Base-by-base conservation (phyloP, 2,329 filamentous ascomycete species). In the Xylaria digitata region DNA sequence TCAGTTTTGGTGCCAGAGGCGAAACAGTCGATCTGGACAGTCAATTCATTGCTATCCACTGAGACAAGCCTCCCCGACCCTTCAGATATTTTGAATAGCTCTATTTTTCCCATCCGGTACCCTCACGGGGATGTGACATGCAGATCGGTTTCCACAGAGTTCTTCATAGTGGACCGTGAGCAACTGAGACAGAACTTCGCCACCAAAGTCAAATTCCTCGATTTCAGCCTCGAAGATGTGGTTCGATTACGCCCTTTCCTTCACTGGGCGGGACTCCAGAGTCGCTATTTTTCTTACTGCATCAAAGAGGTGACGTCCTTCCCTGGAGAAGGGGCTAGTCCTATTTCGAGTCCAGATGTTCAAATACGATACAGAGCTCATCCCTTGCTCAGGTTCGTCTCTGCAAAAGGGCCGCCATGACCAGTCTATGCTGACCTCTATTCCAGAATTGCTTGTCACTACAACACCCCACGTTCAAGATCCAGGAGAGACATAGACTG, bases 91-190 rank as follows among this genome's bases (percentile, higher is more conserved):
- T 15, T 64, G 34, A 30, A 64, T 1, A 43, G 45, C 37, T 59
- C 45, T 23, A 69, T 78, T 5, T 69, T 79, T n/a, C 77, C 77
- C 3, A 58, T 78, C 46, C 63, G 66, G 26, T 57, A 72, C 15
- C 61, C 70, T 17, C 30, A 54, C 56, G 70, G 73, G 1, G 17
- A 26, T 1, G 62, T 75, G 21, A 61, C 1, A 2, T 58, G 71
- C n/a, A 30, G 43, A 13, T 45, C 71, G 2, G 48, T 26, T 7
- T 7, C 19, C 0, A 63, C 52, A 0, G 63, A 73, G 2, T 82
- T 82, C 55, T 75, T 73, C 11, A 75, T 82, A 1, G 59, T 73
- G 1, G 80, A 82, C 55, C 76, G 77, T 26, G 73, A 79, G 7
- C 19, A 45, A 0, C 58, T 80, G 1, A 57, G 52, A 0, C 67